phyloP scores from a whole-genome alignment of 257 asterid species.

The Solanum verrucosum region DNA sequence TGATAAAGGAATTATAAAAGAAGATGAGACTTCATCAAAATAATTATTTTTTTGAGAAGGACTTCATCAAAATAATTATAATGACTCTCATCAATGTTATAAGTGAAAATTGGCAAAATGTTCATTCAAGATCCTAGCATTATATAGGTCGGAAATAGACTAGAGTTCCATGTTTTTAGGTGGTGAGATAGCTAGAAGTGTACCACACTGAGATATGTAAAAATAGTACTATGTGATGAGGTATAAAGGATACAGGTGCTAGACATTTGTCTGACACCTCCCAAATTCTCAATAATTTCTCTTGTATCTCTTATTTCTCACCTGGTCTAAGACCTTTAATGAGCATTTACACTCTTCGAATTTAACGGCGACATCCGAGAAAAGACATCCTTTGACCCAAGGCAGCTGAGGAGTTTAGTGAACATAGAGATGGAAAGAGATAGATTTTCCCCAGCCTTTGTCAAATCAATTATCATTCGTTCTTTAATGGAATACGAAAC shows the following conservation, averaged over 20 bases:
- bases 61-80: background rate
- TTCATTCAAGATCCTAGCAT: background rate
- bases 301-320: too few species aligned
- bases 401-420: too few species aligned
- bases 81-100: background rate
- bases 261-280: too few species aligned
- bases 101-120: background rate
- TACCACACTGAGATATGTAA: background rate
- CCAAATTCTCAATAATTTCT: too few species aligned
- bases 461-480: background rate
- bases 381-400: too few species aligned
- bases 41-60: too few species aligned
- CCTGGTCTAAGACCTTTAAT: too few species aligned
- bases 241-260: background rate
- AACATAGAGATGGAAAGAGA: background rate
- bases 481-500: background rate
- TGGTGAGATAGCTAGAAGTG: background rate
- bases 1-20: background rate
- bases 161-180: background rate
- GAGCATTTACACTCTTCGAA: too few species aligned
- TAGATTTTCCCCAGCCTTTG: background rate
- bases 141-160: background rate
- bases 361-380: too few species aligned
- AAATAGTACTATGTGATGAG: background rate
- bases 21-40: too few species aligned